Percentiles rank a stretch among this genome's conserved stretches.
These are phyloP conservation scores for Echria macrotheca DNA, from an alignment of 495 filamentous ascomycete species.

Conservation along the genomic window DNA sequence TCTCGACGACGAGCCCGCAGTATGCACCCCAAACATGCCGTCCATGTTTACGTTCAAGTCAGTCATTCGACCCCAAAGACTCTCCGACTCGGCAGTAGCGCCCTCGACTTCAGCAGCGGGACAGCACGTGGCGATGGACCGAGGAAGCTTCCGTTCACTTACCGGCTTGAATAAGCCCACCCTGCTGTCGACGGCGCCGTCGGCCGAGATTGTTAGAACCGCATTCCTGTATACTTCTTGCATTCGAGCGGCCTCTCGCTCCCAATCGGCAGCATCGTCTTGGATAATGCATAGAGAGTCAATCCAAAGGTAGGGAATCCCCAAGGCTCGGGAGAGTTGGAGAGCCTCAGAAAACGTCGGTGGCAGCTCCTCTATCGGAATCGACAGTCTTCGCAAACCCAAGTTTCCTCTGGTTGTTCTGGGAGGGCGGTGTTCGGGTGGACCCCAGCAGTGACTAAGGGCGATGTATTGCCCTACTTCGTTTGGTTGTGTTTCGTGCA, in stretches of 20 bases:
- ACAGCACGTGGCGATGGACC: neutral
- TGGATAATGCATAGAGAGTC: neutral
- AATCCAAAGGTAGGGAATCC: neutral
- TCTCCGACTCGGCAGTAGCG: neutral
- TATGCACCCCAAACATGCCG: neutral
- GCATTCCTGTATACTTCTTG: neutral
- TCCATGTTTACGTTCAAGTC: neutral
- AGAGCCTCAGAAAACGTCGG: neutral
- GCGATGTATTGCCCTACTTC: neutral
- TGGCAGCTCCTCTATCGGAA: neutral
- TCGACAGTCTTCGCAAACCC: neutral
- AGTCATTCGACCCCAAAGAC: neutral
- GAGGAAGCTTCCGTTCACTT: neutral
- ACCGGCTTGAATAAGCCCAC: neutral
- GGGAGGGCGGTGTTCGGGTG: neutral
- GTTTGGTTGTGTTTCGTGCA: neutral
- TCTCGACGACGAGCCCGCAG: neutral
- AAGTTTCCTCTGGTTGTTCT: neutral
- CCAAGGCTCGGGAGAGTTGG: neutral
- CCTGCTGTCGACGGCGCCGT: neutral
- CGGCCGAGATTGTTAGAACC: neutral
- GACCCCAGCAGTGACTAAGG: conserved; percentile 1
- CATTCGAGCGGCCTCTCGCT: neutral
- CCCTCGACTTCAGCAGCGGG: neutral
- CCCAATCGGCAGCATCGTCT: neutral